Evolutionary conservation across 1,284 basidiomycete species (phyloP).

Genomic region (Cutaneotrichosporon mucoides): DNA sequence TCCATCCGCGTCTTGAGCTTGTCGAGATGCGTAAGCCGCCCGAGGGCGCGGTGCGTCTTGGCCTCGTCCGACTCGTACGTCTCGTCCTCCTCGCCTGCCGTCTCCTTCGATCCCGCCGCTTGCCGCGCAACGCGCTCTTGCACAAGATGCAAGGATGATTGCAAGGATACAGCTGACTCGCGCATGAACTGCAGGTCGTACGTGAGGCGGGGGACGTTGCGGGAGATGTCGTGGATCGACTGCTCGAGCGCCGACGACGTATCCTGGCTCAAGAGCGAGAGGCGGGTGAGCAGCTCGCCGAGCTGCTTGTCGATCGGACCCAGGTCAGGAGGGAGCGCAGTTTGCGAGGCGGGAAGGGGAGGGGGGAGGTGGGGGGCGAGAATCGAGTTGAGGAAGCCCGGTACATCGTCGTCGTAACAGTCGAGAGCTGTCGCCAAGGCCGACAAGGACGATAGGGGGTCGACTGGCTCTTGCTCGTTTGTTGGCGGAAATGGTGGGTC

Average conservation of each 20-base stretch:
- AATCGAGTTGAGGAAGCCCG: constrained; percentile 45
- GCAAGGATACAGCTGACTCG: constrained; percentile 74
- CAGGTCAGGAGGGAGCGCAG: constrained; percentile 51
- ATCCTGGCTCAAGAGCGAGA: constrained; percentile 80
- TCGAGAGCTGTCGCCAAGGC: constrained; percentile 43
- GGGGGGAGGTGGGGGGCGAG: constrained; percentile 30
- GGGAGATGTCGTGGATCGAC: constrained; percentile 81
- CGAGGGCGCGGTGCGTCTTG: constrained; percentile 51
- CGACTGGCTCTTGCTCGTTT: background rate
- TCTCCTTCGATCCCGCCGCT: constrained; percentile 2
- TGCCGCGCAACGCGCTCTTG: constrained; percentile 51
- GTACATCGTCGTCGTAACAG: constrained; percentile 35
- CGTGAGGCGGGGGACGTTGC: constrained; percentile 76
- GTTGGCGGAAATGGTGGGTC: background rate
- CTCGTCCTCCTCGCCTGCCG: background rate
- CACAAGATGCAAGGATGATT: constrained; percentile 60
- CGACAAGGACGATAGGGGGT: constrained; percentile 26
- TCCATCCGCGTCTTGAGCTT: constrained; percentile 80
- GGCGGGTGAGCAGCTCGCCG: constrained; percentile 63
- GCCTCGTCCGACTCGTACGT: constrained; percentile 13
- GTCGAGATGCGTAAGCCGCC: constrained; percentile 71
- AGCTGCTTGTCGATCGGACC: constrained; percentile 68
- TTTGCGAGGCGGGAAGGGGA: constrained; percentile 16
- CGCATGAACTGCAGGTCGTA: constrained; percentile 95
- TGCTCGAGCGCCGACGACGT: constrained; percentile 78